These are phyloP conservation scores for Arthrobotrys pseudoclavata DNA, from an alignment of 2,329 filamentous ascomycete genomes.

Conservation along the genomic window DNA sequence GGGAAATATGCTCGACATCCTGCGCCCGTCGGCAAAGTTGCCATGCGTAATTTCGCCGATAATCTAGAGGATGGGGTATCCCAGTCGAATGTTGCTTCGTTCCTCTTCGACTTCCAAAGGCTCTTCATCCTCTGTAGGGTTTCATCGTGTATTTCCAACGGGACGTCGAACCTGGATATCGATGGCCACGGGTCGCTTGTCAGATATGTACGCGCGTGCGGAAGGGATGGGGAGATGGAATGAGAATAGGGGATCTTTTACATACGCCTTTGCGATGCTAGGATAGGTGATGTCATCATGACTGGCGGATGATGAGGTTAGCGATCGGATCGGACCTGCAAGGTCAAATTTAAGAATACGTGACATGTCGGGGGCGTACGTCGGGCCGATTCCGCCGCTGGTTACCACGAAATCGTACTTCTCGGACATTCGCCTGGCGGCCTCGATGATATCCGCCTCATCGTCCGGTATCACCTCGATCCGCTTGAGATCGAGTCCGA, in stretches of 20 bases:
- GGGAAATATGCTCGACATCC: slow-evolving; percentile 83
- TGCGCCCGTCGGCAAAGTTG: slow-evolving; percentile 81
- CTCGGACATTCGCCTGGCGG: slow-evolving; percentile 85
- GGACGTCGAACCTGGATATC: slow-evolving; percentile 71
- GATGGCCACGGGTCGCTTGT: background rate
- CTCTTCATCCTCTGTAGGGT: slow-evolving; percentile 86
- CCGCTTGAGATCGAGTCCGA: slow-evolving; percentile 80
- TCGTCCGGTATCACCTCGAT: slow-evolving; percentile 96
- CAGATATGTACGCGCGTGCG: background rate
- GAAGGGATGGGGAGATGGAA: background rate
- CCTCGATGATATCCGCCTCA: slow-evolving; percentile 89
- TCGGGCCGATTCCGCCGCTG: slow-evolving; percentile 94
- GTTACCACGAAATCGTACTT: slow-evolving; percentile 96
- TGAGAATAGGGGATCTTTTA: no score
- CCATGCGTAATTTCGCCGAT: slow-evolving; percentile 89
- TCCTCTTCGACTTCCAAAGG: slow-evolving; percentile 79
- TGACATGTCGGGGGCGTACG: slow-evolving; percentile 71
- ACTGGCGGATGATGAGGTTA: slow-evolving; percentile 68
- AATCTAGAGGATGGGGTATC: slow-evolving; percentile 82
- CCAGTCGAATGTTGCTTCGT: slow-evolving; percentile 83
- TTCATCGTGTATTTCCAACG: slow-evolving; percentile 80
- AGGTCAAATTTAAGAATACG: background rate
- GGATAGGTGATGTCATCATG: slow-evolving; percentile 98
- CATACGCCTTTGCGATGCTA: slow-evolving; percentile 87
- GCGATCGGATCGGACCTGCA: background rate